phyloP scores from a whole-genome alignment of 192 early-diverging fungal genomes.

The Linnemannia elongata region DNA sequence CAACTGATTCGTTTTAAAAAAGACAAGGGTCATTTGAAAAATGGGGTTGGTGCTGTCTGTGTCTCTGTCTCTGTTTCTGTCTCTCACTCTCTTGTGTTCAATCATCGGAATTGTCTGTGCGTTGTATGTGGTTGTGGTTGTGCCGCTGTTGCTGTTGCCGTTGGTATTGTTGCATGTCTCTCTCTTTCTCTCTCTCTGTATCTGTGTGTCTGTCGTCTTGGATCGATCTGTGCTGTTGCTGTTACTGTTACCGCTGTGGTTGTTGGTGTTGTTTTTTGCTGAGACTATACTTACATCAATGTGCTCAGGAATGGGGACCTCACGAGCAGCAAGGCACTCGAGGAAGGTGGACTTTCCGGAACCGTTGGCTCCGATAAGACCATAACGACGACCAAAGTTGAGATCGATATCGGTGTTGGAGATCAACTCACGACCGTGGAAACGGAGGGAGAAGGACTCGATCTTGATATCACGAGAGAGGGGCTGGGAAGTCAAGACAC shows the following conservation, averaged over 20 bases:
- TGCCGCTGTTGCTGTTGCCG: neutral
- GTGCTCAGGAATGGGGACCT: slow-evolving; percentile 95
- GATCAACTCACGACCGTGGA: slow-evolving; percentile 95
- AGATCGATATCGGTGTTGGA: slow-evolving; percentile 95
- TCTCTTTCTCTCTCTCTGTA: neutral
- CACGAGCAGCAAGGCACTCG: slow-evolving; percentile 90
- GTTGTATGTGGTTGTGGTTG: no score
- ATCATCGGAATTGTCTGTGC: no score
- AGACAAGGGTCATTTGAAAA: neutral
- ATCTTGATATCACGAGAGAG: slow-evolving; percentile 97
- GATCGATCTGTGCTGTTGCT: neutral
- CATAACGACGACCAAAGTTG: slow-evolving; percentile 98
- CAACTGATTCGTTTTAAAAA: neutral
- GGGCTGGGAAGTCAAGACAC: slow-evolving; percentile 91
- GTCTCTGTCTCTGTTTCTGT: neutral
- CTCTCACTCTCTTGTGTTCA: neutral
- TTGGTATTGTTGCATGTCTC: neutral
- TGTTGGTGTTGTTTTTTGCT: no score
- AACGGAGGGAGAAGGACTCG: slow-evolving; percentile 93
- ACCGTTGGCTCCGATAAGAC: slow-evolving; percentile 96
- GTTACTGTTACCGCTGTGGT: neutral
- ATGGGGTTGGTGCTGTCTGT: no score
- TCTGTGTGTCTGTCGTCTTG: neutral
- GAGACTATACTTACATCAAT: slow-evolving; percentile 82
- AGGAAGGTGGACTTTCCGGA: slow-evolving; percentile 98